These are phyloP conservation scores for Teratosphaeria zuluensis DNA, from an alignment of 2,329 filamentous ascomycete genomes.

Conservation along the genomic window DNA sequence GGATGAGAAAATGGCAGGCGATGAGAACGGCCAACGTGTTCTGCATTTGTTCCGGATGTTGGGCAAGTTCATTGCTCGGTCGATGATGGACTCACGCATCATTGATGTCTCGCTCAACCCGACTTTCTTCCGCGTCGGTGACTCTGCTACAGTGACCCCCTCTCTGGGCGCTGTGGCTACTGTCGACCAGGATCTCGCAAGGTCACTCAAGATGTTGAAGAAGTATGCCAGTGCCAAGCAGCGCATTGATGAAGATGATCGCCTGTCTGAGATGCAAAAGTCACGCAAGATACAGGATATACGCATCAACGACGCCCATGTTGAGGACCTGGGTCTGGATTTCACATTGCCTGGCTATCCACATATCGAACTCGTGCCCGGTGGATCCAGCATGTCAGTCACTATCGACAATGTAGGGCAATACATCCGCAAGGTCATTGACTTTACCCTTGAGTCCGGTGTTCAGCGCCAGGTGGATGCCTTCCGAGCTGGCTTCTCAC, in stretches of 20 bases:
- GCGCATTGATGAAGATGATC: slow-evolving; percentile 62
- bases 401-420: slow-evolving; percentile 84
- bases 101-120: slow-evolving; percentile 97
- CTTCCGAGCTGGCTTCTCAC: slow-evolving; percentile 83
- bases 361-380: slow-evolving; percentile 67
- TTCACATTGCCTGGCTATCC: slow-evolving; percentile 92
- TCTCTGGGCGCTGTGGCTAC: slow-evolving; percentile 83
- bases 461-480: slow-evolving; percentile 84
- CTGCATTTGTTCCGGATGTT: slow-evolving; percentile 84
- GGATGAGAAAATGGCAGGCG: slow-evolving; percentile 62
- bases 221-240: slow-evolving; percentile 78
- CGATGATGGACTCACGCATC: slow-evolving; percentile 96
- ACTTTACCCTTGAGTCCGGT: slow-evolving; percentile 81
- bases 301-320: slow-evolving; percentile 60
- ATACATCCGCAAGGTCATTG: slow-evolving; percentile 83
- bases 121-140: slow-evolving; percentile 91
- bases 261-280: slow-evolving; percentile 60
- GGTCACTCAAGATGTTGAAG: slow-evolving; percentile 77
- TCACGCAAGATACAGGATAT: slow-evolving; percentile 59
- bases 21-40: slow-evolving; percentile 76
- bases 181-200: slow-evolving; percentile 77
- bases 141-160: slow-evolving; percentile 60
- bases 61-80: slow-evolving; percentile 93
- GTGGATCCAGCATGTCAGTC: slow-evolving; percentile 65
- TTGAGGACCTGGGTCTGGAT: slow-evolving; percentile 85